phyloP scores from a whole-genome alignment of 148 eudicot species.

The Fagopyrum homotropicum region DNA sequence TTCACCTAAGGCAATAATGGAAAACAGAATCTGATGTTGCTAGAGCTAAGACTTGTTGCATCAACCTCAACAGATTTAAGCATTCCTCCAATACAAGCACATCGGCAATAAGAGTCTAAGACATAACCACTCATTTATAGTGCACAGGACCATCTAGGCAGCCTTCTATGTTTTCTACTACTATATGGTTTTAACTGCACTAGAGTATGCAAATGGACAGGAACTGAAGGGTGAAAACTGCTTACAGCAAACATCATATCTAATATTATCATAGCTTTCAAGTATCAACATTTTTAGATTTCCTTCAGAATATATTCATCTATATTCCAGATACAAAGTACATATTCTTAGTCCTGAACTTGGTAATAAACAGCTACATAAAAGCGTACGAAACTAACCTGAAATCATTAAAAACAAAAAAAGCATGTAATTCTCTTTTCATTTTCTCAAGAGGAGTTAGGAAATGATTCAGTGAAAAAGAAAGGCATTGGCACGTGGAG shows the following conservation, averaged over 20 bases:
- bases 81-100: not conserved
- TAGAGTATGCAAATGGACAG: not conserved
- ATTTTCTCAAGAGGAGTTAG: not conserved
- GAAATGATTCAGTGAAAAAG: not conserved
- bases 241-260: not conserved
- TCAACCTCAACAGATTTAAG: not conserved
- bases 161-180: not conserved
- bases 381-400: not conserved
- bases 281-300: not conserved
- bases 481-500: slow-evolving; percentile 1
- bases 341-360: slow-evolving; percentile 8
- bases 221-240: not conserved
- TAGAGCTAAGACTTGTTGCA: slow-evolving; percentile 4
- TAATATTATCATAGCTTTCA: not conserved
- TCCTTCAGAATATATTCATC: slow-evolving; percentile 9
- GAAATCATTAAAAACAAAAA: not conserved
- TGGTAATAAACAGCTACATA: slow-evolving; percentile 4
- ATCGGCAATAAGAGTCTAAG: not conserved
- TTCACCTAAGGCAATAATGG: not conserved
- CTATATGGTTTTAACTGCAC: not conserved
- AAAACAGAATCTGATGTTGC: not conserved
- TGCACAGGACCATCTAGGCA: slow-evolving; percentile 4
- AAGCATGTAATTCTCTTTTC: not conserved
- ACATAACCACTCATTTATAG: not conserved
- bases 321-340: slow-evolving; percentile 6